Evolutionary conservation across 192 early-diverging fungal species (phyloP).

Genomic region (Thamnidium elegans): DNA sequence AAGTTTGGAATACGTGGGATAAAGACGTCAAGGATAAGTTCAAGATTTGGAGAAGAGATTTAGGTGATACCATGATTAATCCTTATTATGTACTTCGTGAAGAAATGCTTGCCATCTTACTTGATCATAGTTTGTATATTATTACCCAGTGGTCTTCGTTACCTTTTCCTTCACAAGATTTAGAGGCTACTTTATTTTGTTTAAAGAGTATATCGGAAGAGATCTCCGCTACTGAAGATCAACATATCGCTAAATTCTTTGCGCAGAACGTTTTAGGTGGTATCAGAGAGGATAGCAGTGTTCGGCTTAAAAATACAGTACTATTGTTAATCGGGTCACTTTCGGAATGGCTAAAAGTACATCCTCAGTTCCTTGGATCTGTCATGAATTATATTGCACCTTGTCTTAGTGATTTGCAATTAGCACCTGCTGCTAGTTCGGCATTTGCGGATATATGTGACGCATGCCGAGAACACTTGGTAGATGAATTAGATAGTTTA

Average conservation of each 20-base stretch:
- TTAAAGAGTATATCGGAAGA: conserved; percentile 65
- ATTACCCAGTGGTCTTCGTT: conserved; percentile 18
- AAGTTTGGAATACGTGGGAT: conserved; percentile 52
- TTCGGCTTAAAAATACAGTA: conserved; percentile 45
- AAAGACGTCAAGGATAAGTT: conserved; percentile 60
- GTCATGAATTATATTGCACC: conserved; percentile 65
- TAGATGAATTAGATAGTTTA: conserved; percentile 55
- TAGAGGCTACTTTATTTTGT: conserved; percentile 65
- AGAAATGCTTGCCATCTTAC: conserved; percentile 44
- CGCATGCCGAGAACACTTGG: conserved; percentile 61
- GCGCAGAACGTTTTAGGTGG: conserved; percentile 49
- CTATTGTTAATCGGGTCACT: conserved; percentile 54
- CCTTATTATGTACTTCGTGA: conserved; percentile 63
- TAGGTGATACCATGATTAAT: conserved; percentile 71
- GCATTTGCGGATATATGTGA: conserved; percentile 70
- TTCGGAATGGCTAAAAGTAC: conserved; percentile 64
- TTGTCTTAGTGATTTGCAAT: conserved; percentile 50
- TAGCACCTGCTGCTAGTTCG: conserved; percentile 59
- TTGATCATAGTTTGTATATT: conserved; percentile 10
- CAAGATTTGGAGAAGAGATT: conserved; percentile 61
- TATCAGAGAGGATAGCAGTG: conserved; percentile 34
- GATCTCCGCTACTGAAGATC: conserved; percentile 48
- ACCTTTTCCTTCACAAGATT: conserved; percentile 5
- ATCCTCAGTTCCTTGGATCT: conserved; percentile 54
- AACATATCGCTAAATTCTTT: conserved; percentile 60